A percentile compares a stretch with the other conserved stretches of the same genome.
Conservation (phyloP, 2,329 filamentous ascomycete species). For the Lasiodiplodia hormozganensis region DNA sequence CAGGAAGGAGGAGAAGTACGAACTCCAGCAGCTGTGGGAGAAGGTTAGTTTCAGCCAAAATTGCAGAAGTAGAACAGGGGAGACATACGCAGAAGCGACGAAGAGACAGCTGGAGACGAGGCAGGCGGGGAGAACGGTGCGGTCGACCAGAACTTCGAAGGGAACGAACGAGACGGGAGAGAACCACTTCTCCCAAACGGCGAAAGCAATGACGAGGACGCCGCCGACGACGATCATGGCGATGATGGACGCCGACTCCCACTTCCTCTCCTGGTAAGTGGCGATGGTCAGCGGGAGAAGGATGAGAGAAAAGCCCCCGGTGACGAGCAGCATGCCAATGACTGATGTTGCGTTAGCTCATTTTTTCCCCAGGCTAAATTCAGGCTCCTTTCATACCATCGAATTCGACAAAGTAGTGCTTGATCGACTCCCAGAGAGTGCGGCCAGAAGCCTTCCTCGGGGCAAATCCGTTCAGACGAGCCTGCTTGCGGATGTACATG, state of each 20-base stretch:
- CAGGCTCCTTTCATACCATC: background rate
- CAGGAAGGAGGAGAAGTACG: conserved; percentile 43
- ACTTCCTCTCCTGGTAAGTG: conserved; percentile 36
- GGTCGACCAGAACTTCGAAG: conserved; percentile 55
- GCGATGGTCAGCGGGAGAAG: conserved; percentile 67
- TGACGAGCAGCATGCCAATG: conserved; percentile 68
- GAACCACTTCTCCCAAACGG: conserved; percentile 48
- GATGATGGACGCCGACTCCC: conserved; percentile 49
- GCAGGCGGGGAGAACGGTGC: conserved; percentile 61
- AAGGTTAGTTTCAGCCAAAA: too few species aligned
- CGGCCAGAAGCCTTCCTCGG: background rate
- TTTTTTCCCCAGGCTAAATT: too few species aligned
- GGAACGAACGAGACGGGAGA: conserved; percentile 51
- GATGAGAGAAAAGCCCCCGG: conserved; percentile 67
- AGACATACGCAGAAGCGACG: too few species aligned
- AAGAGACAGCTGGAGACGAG: conserved; percentile 40
- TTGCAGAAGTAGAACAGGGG: too few species aligned
- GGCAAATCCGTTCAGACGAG: too few species aligned
- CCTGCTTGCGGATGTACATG: too few species aligned
- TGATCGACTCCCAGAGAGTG: background rate
- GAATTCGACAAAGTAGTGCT: background rate
- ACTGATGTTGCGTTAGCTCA: conserved; percentile 34
- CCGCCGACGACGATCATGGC: conserved; percentile 49
- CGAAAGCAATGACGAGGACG: conserved; percentile 46
- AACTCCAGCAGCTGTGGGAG: conserved; percentile 42